phyloP scores from a whole-genome alignment of 1,284 basidiomycete species.

The Peniophora sp. region DNA sequence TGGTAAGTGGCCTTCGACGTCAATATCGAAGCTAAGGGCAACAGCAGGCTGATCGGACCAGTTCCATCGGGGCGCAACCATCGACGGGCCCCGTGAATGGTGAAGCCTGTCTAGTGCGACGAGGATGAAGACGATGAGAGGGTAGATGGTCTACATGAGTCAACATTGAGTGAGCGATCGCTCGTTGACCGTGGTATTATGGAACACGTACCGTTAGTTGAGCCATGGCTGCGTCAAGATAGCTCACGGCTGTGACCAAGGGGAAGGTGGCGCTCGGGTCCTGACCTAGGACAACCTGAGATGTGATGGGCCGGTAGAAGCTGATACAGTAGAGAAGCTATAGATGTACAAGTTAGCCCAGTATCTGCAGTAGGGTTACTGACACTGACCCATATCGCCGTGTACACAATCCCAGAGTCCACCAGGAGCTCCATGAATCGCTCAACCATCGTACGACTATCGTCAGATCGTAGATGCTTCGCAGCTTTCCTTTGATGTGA shows the following conservation, averaged over 20 bases:
- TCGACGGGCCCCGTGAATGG: conserved; percentile 7
- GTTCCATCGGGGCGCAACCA: no score
- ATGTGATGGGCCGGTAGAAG: background rate
- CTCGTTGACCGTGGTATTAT: background rate
- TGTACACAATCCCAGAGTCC: background rate
- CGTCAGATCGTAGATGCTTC: background rate
- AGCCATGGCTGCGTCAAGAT: background rate
- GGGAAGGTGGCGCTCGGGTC: background rate
- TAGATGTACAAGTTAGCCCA: no score
- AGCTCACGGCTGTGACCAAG: background rate
- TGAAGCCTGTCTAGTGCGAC: background rate
- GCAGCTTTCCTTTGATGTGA: background rate
- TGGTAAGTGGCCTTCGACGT: no score
- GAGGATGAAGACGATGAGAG: background rate
- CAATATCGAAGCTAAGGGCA: no score
- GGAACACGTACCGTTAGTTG: background rate
- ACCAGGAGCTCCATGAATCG: background rate
- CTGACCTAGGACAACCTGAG: background rate
- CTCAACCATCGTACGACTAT: background rate
- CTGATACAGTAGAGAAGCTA: background rate
- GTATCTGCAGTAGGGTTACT: no score
- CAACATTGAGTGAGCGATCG: no score
- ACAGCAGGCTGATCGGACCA: no score
- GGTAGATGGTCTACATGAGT: background rate
- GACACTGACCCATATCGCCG: background rate